These are phyloP conservation scores for Rhodotorula glutinis DNA, from an alignment of 1,284 basidiomycete species.

Conservation along the genomic window DNA sequence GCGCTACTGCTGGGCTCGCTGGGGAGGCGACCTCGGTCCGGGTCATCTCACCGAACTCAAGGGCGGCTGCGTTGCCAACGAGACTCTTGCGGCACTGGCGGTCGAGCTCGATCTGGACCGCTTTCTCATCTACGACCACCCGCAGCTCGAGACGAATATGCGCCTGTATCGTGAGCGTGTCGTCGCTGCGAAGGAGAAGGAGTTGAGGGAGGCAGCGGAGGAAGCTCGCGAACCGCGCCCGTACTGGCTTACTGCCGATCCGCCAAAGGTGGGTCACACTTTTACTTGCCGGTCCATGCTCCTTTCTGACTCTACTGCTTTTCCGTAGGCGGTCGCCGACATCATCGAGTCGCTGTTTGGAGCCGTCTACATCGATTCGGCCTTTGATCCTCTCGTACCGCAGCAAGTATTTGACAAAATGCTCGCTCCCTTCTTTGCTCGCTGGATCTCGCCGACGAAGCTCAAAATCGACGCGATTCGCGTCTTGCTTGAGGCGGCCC, in stretches of 20 bases:
- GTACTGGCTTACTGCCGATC: conserved; percentile 69
- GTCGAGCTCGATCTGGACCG: conserved; percentile 57
- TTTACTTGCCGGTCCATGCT: no score
- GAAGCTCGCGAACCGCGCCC: conserved; percentile 61
- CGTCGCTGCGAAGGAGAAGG: conserved; percentile 54
- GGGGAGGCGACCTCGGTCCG: conserved; percentile 59
- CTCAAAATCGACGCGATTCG: conserved; percentile 70
- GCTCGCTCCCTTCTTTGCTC: conserved; percentile 68
- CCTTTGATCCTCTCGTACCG: conserved; percentile 14
- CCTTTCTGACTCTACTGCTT: conserved; percentile 63
- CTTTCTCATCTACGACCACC: conserved; percentile 60
- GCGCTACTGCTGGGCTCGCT: conserved; percentile 62
- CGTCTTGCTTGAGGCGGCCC: conserved; percentile 65
- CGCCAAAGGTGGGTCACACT: conserved; percentile 75
- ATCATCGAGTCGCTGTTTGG: conserved; percentile 28
- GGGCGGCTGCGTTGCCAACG: conserved; percentile 44
- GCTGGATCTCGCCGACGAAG: conserved; percentile 63
- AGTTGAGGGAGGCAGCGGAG: conserved; percentile 53
- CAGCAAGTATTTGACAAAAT: conserved; percentile 43
- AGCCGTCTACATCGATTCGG: conserved; percentile 15
- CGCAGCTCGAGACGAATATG: conserved; percentile 56
- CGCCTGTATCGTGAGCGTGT: conserved; percentile 58
- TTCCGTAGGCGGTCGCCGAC: conserved; percentile 56
- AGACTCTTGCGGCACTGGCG: conserved; percentile 5
- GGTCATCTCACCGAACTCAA: conserved; percentile 71